phyloP scores from a whole-genome alignment of 2,329 filamentous ascomycete species.

The Stagonosporopsis rhizophila region DNA sequence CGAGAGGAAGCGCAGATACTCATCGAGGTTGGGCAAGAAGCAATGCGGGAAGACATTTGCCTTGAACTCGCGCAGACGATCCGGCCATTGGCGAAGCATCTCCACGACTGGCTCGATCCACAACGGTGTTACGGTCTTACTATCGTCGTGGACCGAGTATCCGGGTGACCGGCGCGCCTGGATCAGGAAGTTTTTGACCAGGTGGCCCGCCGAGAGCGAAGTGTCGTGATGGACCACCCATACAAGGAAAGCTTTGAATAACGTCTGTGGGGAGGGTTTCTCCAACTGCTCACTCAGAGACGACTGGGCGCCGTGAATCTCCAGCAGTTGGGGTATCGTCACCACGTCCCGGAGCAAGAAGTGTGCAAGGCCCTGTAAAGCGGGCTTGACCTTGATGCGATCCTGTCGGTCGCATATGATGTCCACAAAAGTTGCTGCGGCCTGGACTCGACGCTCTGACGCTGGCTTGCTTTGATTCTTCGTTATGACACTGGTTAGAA shows the following conservation, averaged over 20 bases:
- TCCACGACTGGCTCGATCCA: slow-evolving; percentile 51
- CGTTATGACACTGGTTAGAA: slow-evolving; percentile 49
- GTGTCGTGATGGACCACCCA: slow-evolving; percentile 53
- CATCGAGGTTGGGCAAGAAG: slow-evolving; percentile 50
- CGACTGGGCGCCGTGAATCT: slow-evolving; percentile 44
- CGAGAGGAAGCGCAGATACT: slow-evolving; percentile 52
- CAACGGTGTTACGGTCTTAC: slow-evolving; percentile 28
- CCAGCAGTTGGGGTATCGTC: slow-evolving; percentile 48
- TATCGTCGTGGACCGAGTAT: slow-evolving; percentile 7
- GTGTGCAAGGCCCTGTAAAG: slow-evolving; percentile 71
- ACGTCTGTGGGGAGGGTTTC: slow-evolving; percentile 19
- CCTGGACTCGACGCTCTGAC: slow-evolving; percentile 34
- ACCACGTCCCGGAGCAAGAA: slow-evolving; percentile 69
- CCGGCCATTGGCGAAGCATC: slow-evolving; percentile 43
- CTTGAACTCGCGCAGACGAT: slow-evolving; percentile 51
- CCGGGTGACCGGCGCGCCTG: slow-evolving; percentile 34
- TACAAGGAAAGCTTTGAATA: slow-evolving; percentile 39
- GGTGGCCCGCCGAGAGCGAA: slow-evolving; percentile 48
- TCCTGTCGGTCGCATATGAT: slow-evolving; percentile 67
- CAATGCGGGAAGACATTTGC: slow-evolving; percentile 57
- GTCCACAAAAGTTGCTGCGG: slow-evolving; percentile 57
- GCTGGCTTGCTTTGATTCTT: slow-evolving; percentile 33
- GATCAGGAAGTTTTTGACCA: slow-evolving; percentile 45
- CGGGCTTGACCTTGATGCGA: slow-evolving; percentile 72
- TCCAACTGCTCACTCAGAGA: slow-evolving; percentile 1